These are phyloP conservation scores for Naematelia encephala DNA, from an alignment of 768 basidiomycete species.

Conservation along the genomic window DNA sequence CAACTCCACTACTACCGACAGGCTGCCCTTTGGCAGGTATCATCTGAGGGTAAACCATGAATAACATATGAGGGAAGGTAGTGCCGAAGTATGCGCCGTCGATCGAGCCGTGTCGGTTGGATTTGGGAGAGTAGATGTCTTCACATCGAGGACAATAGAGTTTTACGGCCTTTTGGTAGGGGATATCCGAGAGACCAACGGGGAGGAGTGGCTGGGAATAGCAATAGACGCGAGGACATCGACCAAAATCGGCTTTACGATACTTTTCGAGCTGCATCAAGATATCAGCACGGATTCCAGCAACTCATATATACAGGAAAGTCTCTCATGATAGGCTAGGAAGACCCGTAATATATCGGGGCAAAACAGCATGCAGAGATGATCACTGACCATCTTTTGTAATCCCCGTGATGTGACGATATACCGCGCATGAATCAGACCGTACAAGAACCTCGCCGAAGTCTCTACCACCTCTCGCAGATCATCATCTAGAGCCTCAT, in stretches of 20 bases:
- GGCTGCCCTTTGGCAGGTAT: conserved; percentile 70
- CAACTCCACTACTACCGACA: conserved; percentile 16
- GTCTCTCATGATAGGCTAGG: no score
- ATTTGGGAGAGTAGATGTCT: conserved; percentile 97
- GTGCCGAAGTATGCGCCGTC: conserved; percentile 99
- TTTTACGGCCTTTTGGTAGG: conserved; percentile 98
- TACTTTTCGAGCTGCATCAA: conserved; percentile 81
- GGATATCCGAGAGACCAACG: conserved; percentile 92
- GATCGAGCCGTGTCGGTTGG: conserved; percentile 91
- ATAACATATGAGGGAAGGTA: conserved; percentile 93
- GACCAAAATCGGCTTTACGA: conserved; percentile 95
- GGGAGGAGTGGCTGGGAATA: conserved; percentile 91
- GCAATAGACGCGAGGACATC: conserved; percentile 96
- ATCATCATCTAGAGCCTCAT: conserved; percentile 86
- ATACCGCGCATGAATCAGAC: conserved; percentile 94
- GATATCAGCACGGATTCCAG: no score
- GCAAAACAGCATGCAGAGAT: not conserved
- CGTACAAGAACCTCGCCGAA: conserved; percentile 88
- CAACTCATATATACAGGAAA: no score
- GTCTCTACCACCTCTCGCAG: conserved; percentile 85
- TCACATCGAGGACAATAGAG: conserved; percentile 98
- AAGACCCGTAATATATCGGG: no score
- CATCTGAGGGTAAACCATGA: conserved; percentile 92
- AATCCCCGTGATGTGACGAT: conserved; percentile 91
- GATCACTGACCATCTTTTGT: conserved; percentile 76